Base-by-base conservation (phyloP, 1,139 yeast species). In the Diutina rugosa region DNA sequence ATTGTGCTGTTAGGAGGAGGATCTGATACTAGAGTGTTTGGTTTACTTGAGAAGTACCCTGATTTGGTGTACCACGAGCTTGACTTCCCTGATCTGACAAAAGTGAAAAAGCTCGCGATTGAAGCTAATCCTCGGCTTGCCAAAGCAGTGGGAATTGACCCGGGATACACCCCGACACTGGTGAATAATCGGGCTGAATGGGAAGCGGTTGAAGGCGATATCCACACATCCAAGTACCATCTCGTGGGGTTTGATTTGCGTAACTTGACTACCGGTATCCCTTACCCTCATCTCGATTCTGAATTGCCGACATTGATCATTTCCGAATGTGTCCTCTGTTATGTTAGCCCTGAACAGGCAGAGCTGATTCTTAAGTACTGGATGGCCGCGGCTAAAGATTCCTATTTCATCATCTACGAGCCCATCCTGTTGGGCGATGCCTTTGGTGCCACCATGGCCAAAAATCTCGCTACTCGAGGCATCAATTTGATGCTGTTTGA, bases 1-100 rank as follows among this genome's bases (percentile, higher is more conserved):
- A 79, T 93, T 10, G 70, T 93, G 0, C 90, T 95, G 4, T 69
- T 93, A 28, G 99, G 99, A 0, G 89, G 97, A n/a, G 99, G 99
- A 0, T 87, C 95, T n/a, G 99, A 93, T 68, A 84, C 97, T 1
- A 70, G 98, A 58, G 77, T 81, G 6, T 88, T 89, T 64, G 67
- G 73, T 6, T 58, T 82, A 2, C 67, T 87, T 54, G 63, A 67
- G 3, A 54, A 63, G n/a, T 56, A 62, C 51, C 18, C 56, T 3
- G 63, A 66, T 41, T 61, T 85, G 47, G 67, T 69, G 3, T 86
- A 83, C 64, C 76, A 85, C 56, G 99, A 93, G 66, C 66, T 90
- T 29, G 99, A 93, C 68, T 91, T 88, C 64, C 75, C 78, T 1
- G 83, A 77, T 32, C 80, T 90, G 1, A 78, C 82, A 0, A 72